phyloP scores from a whole-genome alignment of 2,329 filamentous ascomycete species.

The Alternaria novae-zelandiae region DNA sequence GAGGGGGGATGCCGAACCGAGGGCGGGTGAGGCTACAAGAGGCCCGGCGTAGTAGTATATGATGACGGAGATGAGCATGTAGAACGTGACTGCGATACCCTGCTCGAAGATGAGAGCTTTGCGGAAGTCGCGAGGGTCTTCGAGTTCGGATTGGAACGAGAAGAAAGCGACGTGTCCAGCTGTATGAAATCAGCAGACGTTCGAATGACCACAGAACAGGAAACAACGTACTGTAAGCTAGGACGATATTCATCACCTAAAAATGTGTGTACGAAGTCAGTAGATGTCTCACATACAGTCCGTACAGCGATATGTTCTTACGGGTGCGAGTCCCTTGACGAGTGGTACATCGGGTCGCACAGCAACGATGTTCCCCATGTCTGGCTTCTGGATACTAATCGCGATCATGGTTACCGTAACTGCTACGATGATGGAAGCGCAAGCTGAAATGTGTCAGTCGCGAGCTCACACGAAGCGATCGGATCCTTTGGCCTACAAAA shows the following conservation, averaged over 20 bases:
- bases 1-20: constrained; percentile 64
- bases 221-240: constrained; percentile 65
- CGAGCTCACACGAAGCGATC: constrained; percentile 11
- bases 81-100: constrained; percentile 64
- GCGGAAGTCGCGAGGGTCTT: constrained; percentile 65
- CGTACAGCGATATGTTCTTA: too few species aligned
- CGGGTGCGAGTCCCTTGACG: constrained; percentile 35
- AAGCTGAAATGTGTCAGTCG: constrained; percentile 52
- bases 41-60: constrained; percentile 72
- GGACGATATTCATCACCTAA: constrained; percentile 70
- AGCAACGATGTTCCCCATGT: constrained; percentile 36
- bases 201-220: not conserved
- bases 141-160: constrained; percentile 69
- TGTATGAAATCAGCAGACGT: constrained; percentile 6
- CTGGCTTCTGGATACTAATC: constrained; percentile 61
- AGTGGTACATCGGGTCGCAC: constrained; percentile 29
- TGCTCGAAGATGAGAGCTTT: constrained; percentile 70
- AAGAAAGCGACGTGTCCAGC: constrained; percentile 73
- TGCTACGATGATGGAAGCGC: constrained; percentile 67
- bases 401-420: constrained; percentile 72
- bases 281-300: too few species aligned
- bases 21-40: constrained; percentile 68
- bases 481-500: constrained; percentile 52
- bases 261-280: too few species aligned
- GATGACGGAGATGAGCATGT: constrained; percentile 69